Percentiles rank a stretch among this genome's conserved stretches.
phyloP scores from a whole-genome alignment of 2,329 filamentous ascomycete species.

The Corniculantispora saksenae region DNA sequence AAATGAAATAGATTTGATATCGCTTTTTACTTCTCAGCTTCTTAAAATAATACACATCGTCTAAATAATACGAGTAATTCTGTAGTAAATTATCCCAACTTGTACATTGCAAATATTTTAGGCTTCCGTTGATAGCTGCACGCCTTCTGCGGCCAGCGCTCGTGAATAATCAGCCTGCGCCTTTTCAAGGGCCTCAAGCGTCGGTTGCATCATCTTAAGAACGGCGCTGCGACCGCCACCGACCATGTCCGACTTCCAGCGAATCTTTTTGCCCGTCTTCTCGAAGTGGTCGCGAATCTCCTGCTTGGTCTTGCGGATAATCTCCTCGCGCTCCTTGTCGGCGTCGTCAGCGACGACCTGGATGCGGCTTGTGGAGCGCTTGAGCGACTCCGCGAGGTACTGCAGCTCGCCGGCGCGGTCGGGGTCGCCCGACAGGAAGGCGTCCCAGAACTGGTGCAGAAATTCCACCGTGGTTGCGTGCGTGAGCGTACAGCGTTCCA shows the following conservation, averaged over 20 bases:
- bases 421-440: conserved; percentile 85
- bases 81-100: background rate
- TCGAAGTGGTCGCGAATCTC: conserved; percentile 71
- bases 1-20: background rate
- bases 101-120: conserved; percentile 16
- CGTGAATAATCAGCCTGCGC: conserved; percentile 72
- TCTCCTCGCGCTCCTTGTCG: conserved; percentile 69
- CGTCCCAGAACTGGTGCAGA: conserved; percentile 93
- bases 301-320: conserved; percentile 66
- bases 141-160: conserved; percentile 66
- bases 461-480: conserved; percentile 95
- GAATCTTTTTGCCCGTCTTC: conserved; percentile 71
- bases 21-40: background rate
- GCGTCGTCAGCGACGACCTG: conserved; percentile 78
- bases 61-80: background rate
- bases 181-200: conserved; percentile 67
- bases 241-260: conserved; percentile 67
- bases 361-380: conserved; percentile 75
- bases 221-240: conserved; percentile 77
- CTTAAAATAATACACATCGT: background rate
- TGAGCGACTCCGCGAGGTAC: conserved; percentile 79
- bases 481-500: conserved; percentile 64
- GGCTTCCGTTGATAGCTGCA: conserved; percentile 49
- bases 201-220: conserved; percentile 72
- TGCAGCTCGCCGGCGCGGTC: conserved; percentile 78